Conservation (phyloP, 2,329 filamentous ascomycete genomes). For the Rhynchosporium agropyri region DNA sequence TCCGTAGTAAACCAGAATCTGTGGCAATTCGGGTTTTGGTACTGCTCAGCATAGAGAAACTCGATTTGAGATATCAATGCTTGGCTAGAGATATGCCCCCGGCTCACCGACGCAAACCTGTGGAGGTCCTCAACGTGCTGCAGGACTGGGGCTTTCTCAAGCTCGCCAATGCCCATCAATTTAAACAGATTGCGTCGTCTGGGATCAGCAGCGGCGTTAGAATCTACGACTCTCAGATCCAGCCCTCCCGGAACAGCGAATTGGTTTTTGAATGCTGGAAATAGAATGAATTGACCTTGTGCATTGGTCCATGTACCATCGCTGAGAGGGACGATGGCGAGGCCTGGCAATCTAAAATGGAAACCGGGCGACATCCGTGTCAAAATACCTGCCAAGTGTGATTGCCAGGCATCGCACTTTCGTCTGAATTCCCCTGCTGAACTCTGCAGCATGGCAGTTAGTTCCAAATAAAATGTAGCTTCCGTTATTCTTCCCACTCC, state of each 20-base stretch:
- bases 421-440: conserved; percentile 1
- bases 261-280: not conserved
- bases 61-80: conserved; percentile 22
- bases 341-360: not conserved
- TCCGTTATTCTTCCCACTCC: conserved; percentile 4
- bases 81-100: not conserved
- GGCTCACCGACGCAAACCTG: not conserved
- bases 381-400: conserved; percentile 18
- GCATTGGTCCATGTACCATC: conserved; percentile 3
- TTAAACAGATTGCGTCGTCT: conserved; percentile 6
- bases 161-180: conserved; percentile 11
- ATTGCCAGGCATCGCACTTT: conserved; percentile 20
- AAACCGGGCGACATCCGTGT: not conserved
- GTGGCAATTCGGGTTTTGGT: conserved; percentile 18
- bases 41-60: conserved; percentile 20
- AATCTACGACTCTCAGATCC: conserved; percentile 7
- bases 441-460: not conserved
- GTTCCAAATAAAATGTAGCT: not conserved
- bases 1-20: conserved; percentile 21
- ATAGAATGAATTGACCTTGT: conserved; percentile 1
- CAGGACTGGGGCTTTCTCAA: conserved; percentile 19
- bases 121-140: conserved; percentile 20
- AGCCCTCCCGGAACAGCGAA: conserved; percentile 10
- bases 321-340: conserved; percentile 6
- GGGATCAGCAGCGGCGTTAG: conserved; percentile 8